phyloP scores from a whole-genome alignment of 441 rosid species.

The Pelargonium myrrhifolium region DNA sequence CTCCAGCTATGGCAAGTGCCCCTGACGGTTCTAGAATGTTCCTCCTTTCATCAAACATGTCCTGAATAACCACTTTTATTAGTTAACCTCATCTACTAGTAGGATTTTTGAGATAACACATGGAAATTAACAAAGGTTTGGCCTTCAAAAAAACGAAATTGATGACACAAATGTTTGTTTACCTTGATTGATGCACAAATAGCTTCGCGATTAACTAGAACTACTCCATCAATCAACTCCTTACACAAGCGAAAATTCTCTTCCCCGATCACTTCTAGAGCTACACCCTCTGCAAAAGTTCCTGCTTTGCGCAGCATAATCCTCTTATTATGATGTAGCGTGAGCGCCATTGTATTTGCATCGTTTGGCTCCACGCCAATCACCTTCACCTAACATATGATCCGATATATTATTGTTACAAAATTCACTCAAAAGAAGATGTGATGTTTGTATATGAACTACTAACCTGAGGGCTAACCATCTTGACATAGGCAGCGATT shows the following conservation, averaged over 20 bases:
- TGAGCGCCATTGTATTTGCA: constrained; percentile 95
- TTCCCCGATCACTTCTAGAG: constrained; percentile 90
- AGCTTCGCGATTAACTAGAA: constrained; percentile 92
- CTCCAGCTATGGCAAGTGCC: constrained; percentile 94
- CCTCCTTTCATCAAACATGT: constrained; percentile 95
- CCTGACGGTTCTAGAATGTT: constrained; percentile 95
- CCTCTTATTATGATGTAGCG: constrained; percentile 83
- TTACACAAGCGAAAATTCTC: constrained; percentile 76
- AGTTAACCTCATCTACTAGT: too few species aligned
- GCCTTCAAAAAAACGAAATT: too few species aligned
- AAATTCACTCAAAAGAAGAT: too few species aligned
- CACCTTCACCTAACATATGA: constrained; percentile 56
- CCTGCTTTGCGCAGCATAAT: constrained; percentile 80
- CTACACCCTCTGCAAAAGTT: constrained; percentile 96
- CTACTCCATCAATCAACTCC: constrained; percentile 82
- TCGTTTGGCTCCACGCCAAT: constrained; percentile 92
- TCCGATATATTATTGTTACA: too few species aligned
- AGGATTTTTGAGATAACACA: too few species aligned
- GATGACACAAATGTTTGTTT: background rate
- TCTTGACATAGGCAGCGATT: constrained; percentile 8
- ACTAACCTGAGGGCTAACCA: constrained; percentile 1
- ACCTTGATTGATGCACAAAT: constrained; percentile 98
- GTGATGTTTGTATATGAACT: too few species aligned
- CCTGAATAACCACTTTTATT: constrained; percentile 29
- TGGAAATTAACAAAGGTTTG: too few species aligned